Evolutionary conservation across 2,329 filamentous ascomycete species (phyloP), one percentile per base, ranked within the genome.

Genomic region (Pseudogymnoascus sp.): DNA sequence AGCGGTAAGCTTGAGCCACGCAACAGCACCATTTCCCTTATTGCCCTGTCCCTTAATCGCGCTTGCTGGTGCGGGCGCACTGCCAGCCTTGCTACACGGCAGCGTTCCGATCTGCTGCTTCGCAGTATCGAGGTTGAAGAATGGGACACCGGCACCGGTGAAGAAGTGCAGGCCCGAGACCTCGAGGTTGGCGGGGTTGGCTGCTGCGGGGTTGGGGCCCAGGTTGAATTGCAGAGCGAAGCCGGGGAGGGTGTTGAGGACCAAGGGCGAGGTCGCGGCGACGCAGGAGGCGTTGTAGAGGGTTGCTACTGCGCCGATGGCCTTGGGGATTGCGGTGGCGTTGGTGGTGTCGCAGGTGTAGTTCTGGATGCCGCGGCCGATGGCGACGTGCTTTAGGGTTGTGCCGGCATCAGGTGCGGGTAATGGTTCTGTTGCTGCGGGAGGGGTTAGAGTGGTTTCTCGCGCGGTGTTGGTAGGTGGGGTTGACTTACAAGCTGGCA

Each of bases 311-410:
- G 93, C 93, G 67, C 93, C 93, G 61, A 80, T 76, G 16, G 87
- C 81, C 8, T 79, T 80, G 13, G 93, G 93, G 0, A 77, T 78
- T 0, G 85, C 83, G 3, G 83, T 83, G 1, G 83, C 73, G 69
- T 89, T 83, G 67, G 77, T 77, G 63, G 82, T 78, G 65, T 84
- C 80, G 80, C 93, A 97, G 62, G 91, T 96, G 80, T 97, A 98
- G 82, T 97, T 97, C 79, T 97, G 88, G 6, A 90, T 95, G 66
- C 93, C 93, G 51, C 91, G 88, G 71, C 93, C 93, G 67, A 97
- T 80, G 73, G 89, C 90, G 63, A 97, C 89, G 76, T 96, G 90
- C 73, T 85, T 83, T 61, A 96, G 81, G 3, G 73, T 79, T 31
- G 90, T 79, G 64, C 87, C 89, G 6, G 79, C 69, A 0, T 84